A percentile compares a stretch with the other conserved stretches of the same genome.
Evolutionary conservation across 345 rosid genomes (phyloP).

Genomic region (Durio zibethinus): DNA sequence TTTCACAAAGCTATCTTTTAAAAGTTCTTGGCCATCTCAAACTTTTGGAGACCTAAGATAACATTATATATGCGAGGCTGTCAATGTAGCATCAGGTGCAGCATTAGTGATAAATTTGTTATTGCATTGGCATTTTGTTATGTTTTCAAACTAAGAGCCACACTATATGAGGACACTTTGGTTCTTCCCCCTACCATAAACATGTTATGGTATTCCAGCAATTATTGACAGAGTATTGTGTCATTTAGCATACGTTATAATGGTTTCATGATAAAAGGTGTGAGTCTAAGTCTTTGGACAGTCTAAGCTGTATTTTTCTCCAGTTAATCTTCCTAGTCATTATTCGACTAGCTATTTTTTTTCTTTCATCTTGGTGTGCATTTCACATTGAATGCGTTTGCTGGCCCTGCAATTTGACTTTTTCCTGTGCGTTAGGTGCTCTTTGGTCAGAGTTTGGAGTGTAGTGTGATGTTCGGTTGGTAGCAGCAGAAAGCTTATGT

Average conservation of each 20-base stretch:
- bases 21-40: too few species aligned
- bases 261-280: neutral
- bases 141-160: neutral
- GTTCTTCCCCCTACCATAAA: neutral
- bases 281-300: neutral
- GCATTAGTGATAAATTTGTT: neutral
- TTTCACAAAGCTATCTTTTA: neutral
- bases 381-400: neutral
- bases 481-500: constrained; percentile 25
- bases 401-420: neutral
- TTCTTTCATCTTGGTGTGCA: neutral
- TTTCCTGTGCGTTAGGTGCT: constrained; percentile 13
- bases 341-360: neutral
- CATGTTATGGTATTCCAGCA: neutral
- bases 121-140: neutral
- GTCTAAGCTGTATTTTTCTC: neutral
- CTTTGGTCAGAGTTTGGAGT: constrained; percentile 27
- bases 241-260: neutral
- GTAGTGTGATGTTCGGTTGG: constrained; percentile 27
- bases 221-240: neutral
- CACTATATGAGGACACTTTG: neutral
- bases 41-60: neutral
- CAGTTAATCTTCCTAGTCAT: neutral
- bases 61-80: neutral
- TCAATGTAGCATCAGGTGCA: neutral